Base-by-base conservation (phyloP, 805 yeast genomes). In the Barnettozyma wickerhamii region DNA sequence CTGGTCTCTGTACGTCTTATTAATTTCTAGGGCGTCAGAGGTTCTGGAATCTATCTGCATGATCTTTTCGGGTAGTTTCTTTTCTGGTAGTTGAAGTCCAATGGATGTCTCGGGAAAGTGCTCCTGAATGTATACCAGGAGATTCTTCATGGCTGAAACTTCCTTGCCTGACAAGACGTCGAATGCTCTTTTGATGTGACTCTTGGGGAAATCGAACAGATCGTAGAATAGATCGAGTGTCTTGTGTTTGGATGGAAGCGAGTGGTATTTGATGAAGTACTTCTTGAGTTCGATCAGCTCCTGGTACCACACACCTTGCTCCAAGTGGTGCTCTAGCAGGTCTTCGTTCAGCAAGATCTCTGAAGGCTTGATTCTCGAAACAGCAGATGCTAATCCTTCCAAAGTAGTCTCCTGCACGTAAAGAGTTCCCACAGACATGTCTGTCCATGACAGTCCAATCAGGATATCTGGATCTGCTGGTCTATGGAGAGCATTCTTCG, bases 371-470 rank as follows among this genome's bases (percentile, higher is more conserved):
- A 93, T 79, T 43, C 97, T 71, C 0, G 91, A 70, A 1, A 93
- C 64, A 31, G 87, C 87, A 6, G 93, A 74, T 37, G 80, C 70
- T 4, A 90, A 61, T 19, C 79, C 81, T 5, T 69, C 73, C 17
- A 81, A 54, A 1, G 73, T 69, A 0, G 86, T 76, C 35, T 76
- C 75, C 53, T 87, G 86, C 3, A 83, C 84, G 52, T 69, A 78
- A 33, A 87, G 75, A 18, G 79, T 79, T 0, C 98, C 97, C 1
- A 91, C 77, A 0, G 93, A 83, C 0, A 91, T 67, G 62, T 93
- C 99, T 32, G 83, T 75, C 98, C 98, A 93, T 21, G 89, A 73
- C 1, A 93, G 52, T 0, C 96, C 96, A 4, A 89, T 28, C 58
- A 68, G 68, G 17, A 73, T 71, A 10, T 62, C 57, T 1, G 64